Base-by-base conservation (phyloP, 2,329 filamentous ascomycete species). In the Orbilia quercus region DNA sequence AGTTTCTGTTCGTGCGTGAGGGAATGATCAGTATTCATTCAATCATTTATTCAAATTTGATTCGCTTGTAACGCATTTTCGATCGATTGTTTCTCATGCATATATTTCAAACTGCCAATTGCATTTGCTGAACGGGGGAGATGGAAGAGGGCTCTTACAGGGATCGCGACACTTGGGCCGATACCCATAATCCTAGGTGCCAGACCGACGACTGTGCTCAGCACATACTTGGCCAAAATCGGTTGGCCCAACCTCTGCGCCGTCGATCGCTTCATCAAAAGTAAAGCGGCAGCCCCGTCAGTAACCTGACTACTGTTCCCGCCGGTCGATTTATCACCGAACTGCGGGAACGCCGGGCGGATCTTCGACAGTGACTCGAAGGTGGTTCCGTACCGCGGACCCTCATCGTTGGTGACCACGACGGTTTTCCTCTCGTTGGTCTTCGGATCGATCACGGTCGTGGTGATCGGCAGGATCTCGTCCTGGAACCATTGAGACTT, bases 171-270 rank as follows among this genome's bases (percentile, higher is more conserved):
- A 45, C 88, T 88, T 36, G 91, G 91, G 63, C 91, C 91, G 77
- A 98, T 96, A 76, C 94, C 95, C 95, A 99, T 99, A 83, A 99
- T 92, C 76, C 95, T 87, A 4, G 95, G 95, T 0, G 95, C 88
- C 3, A 98, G 87, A 77, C 95, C 95, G 40, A 93, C 91, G 44
- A 96, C 89, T 9, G 93, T 96, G 65, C 93, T 91, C 78, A 91
- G 92, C 76, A 95, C 92, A 81, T 92, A 98, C 83, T 99, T 99
- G 82, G 90, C 95, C 75, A 98, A 80, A 82, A 99, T 93, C 75
- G 94, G 92, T 83, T 97, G 91, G 76, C 90, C 90, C 47, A 97
- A 88, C 82, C 90, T 88, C 79, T 91, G 86, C 72, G 94, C 94
- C 75, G 90, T 94, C 76, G 90, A 93, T 66, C 94, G 91, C 85